phyloP scores from a whole-genome alignment of 768 basidiomycete genomes.

The Suillus decipiens region DNA sequence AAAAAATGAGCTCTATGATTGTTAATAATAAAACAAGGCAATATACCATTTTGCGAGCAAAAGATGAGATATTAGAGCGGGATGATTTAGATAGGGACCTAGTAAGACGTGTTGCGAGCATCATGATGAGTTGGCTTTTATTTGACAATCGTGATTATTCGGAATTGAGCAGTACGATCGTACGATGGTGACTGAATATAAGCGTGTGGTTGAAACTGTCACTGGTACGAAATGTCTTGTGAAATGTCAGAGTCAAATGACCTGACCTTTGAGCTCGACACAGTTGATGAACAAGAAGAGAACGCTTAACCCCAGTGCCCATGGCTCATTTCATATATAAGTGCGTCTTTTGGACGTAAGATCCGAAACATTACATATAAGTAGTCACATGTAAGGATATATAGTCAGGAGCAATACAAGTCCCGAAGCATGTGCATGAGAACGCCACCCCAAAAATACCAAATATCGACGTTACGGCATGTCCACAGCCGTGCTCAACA shows the following conservation, averaged over 20 bases:
- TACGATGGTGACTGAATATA: constrained; percentile 2
- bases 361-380: constrained; percentile 6
- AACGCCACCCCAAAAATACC: constrained; percentile 7
- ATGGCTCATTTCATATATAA: not conserved
- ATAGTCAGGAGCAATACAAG: too few relatives aligned
- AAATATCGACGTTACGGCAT: constrained; percentile 32
- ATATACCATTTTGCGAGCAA: constrained; percentile 54
- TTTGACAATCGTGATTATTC: constrained; percentile 13
- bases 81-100: constrained; percentile 38
- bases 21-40: constrained; percentile 16
- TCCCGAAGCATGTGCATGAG: too few relatives aligned
- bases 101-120: constrained; percentile 47
- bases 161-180: constrained; percentile 7
- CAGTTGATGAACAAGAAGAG: not conserved
- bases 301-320: too few relatives aligned
- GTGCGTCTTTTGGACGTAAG: constrained; percentile 3
- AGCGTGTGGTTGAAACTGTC: not conserved
- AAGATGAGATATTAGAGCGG: constrained; percentile 38
- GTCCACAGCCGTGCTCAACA: constrained; percentile 67
- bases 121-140: constrained; percentile 32
- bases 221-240: constrained; percentile 3
- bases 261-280: constrained; percentile 4
- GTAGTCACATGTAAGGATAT: constrained; percentile 9
- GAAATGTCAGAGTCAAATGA: constrained; percentile 2
- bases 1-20: constrained; percentile 2